Evolutionary conservation across 345 rosid species (phyloP), one percentile per base, ranked within the genome.

Genomic region (Brassica cretica): DNA sequence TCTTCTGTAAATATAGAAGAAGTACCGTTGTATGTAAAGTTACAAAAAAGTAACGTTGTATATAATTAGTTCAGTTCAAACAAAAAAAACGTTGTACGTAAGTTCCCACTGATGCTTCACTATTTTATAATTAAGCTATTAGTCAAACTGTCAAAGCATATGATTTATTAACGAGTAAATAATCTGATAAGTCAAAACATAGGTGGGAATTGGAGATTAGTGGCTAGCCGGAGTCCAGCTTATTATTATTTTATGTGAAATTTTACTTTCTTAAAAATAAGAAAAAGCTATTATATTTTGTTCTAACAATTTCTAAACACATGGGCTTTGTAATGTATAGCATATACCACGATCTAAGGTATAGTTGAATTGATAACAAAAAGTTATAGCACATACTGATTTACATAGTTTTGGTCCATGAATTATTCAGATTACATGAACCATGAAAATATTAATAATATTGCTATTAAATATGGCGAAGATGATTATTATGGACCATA

Each of bases 171-270:
- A 46, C 5, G 58, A 51, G 21, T 51, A 51, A 51, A 51, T 51
- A 49, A 49, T 49, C 18, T 14, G 56, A 49, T n/a, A 60, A 61
- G 65, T 61, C 35, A 61, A 27, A 61, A 46, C 18, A 49, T 49
- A 51, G 21, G n/a, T 51, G 9, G 58, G 58, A 51, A 51, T 6
- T 51, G 58, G 21, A 51, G 8, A 51, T 51, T 15, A 73, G 77
- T 73, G 77, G 64, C 63, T 62, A 44, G 69, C 30, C 4, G 32
- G 60, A 63, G 76, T 63, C 76, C 76, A 72, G 2, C 6, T 8
- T 25, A n/a, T 25, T 9, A 49, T 29, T 63, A 0, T 11, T 46
- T 73, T 29, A 12, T 15, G 33, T 46, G 60, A 49, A 64, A 30
- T 62, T 62, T 73, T 58, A 62, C 60, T 72, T 61, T 35, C 59